phyloP scores from a whole-genome alignment of 768 basidiomycete species.

The Russula dissimulans region DNA sequence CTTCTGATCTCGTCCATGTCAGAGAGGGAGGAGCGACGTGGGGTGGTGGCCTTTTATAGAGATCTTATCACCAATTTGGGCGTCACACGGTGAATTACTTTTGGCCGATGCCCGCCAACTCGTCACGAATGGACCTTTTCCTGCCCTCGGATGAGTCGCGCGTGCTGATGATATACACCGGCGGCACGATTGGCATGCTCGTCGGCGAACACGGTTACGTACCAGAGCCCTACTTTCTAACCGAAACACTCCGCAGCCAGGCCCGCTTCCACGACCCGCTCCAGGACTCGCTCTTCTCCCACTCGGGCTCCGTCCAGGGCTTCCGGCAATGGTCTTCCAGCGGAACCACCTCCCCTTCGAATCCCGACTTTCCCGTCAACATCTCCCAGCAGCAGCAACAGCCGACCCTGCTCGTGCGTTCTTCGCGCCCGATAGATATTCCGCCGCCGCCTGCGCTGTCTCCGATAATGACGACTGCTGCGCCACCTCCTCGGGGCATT shows the following conservation, averaged over 20 bases:
- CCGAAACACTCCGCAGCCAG: constrained; percentile 74
- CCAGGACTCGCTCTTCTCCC: constrained; percentile 78
- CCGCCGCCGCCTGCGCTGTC: constrained; percentile 27
- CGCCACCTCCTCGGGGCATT: constrained; percentile 1
- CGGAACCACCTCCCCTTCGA: constrained; percentile 36
- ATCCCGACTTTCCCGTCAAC: constrained; percentile 18
- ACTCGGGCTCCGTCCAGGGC: constrained; percentile 67
- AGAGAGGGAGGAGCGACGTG: neutral
- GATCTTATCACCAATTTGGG: neutral
- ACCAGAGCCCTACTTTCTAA: constrained; percentile 81
- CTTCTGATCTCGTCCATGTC: constrained; percentile 63
- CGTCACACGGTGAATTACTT: neutral
- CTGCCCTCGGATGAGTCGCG: constrained; percentile 57
- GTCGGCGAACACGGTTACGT: constrained; percentile 68
- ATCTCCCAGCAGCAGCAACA: constrained; percentile 29
- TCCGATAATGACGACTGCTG: constrained; percentile 7
- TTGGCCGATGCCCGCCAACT: neutral
- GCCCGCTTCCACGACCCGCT: constrained; percentile 87
- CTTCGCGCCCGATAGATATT: constrained; percentile 56
- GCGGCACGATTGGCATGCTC: constrained; percentile 87
- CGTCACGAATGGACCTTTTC: constrained; percentile 36
- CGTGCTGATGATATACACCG: constrained; percentile 86
- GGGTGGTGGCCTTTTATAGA: too few species aligned
- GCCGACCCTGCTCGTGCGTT: constrained; percentile 42
- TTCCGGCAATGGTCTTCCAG: constrained; percentile 71